Conservation (phyloP, 768 basidiomycete species). For the Hysterangium stoloniferum region DNA sequence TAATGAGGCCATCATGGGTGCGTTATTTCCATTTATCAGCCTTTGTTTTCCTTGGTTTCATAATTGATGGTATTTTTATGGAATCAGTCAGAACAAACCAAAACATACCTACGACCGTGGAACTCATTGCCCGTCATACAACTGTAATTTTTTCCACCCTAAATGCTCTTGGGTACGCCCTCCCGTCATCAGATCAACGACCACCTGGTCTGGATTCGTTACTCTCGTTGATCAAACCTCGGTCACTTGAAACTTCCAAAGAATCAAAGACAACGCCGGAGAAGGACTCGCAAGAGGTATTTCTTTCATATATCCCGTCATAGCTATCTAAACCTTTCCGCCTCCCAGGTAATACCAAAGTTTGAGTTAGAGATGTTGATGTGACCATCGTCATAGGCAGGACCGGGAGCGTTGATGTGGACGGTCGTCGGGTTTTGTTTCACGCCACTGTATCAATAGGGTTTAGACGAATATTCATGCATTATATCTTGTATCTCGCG, state of each 20-base stretch:
- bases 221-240: not conserved
- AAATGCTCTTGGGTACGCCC: not conserved
- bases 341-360: conserved; percentile 3
- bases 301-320: not conserved
- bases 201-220: not conserved
- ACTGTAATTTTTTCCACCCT: conserved; percentile 4
- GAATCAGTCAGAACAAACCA: not conserved
- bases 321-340: not conserved
- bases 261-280: not conserved
- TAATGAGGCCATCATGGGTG: conserved; percentile 78
- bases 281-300: not conserved
- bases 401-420: not conserved
- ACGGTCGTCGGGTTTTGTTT: too few relatives aligned
- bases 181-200: conserved; percentile 7
- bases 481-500: too few relatives aligned
- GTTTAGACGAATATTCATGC: too few relatives aligned
- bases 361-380: conserved; percentile 4
- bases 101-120: not conserved
- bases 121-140: conserved; percentile 1
- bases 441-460: too few relatives aligned
- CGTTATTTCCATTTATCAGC: not conserved
- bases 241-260: not conserved
- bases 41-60: not conserved
- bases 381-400: not conserved
- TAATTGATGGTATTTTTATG: not conserved